Percentiles rank a stretch among this genome's conserved stretches.
phyloP scores from a whole-genome alignment of 2,329 filamentous ascomycete species.

The Aspergillus cejpii region DNA sequence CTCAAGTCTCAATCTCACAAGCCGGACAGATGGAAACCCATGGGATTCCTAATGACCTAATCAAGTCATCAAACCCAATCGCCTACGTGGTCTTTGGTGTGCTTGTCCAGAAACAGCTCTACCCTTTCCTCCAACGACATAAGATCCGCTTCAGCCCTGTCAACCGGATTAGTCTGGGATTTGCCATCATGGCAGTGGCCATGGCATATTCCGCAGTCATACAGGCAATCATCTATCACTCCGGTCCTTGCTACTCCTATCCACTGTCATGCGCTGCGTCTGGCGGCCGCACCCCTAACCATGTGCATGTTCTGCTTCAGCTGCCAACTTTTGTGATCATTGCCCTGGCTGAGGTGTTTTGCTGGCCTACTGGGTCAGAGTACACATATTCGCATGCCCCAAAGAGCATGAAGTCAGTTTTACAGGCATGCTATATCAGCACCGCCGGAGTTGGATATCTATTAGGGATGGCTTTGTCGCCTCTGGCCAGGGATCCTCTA shows the following conservation, averaged over 20 bases:
- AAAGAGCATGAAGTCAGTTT: slow-evolving; percentile 33
- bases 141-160: slow-evolving; percentile 55
- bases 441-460: slow-evolving; percentile 6
- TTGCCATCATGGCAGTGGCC: slow-evolving; percentile 46
- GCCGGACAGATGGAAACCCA: slow-evolving; percentile 53
- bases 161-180: slow-evolving; percentile 50
- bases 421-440: slow-evolving; percentile 22
- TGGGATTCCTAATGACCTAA: slow-evolving; percentile 54
- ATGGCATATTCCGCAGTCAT: slow-evolving; percentile 54
- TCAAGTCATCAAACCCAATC: slow-evolving; percentile 55
- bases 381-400: slow-evolving; percentile 43
- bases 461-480: slow-evolving; percentile 1
- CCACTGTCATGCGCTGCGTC: slow-evolving; percentile 31
- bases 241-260: slow-evolving; percentile 48
- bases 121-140: slow-evolving; percentile 49
- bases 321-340: slow-evolving; percentile 37
- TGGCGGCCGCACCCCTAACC: slow-evolving; percentile 19
- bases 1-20: slow-evolving; percentile 29
- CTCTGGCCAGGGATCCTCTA: background rate
- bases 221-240: slow-evolving; percentile 54
- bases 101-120: slow-evolving; percentile 48
- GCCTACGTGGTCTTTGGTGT: slow-evolving; percentile 54
- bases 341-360: slow-evolving; percentile 41
- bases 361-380: slow-evolving; percentile 39
- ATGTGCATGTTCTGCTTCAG: slow-evolving; percentile 39